These are phyloP conservation scores for Penicillium robsamsonii DNA, from an alignment of 495 filamentous ascomycete species.

Conservation along the genomic window DNA sequence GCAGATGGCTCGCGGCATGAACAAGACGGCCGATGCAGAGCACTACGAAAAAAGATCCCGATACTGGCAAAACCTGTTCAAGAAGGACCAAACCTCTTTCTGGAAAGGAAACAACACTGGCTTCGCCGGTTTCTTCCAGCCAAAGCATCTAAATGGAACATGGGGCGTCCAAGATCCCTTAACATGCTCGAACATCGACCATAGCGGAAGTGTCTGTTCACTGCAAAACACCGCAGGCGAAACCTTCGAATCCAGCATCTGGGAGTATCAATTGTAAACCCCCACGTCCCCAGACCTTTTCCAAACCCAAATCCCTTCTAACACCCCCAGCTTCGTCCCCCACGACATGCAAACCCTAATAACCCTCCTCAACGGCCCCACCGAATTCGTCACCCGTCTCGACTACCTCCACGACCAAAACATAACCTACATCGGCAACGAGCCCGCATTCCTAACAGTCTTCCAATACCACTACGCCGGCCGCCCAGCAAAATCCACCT, in stretches of 20 bases:
- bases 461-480: constrained; percentile 75
- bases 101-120: constrained; percentile 42
- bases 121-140: constrained; percentile 68
- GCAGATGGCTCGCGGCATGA: constrained; percentile 53
- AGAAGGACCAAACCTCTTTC: constrained; percentile 49
- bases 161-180: constrained; percentile 61
- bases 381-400: constrained; percentile 59
- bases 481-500: constrained; percentile 55
- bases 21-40: constrained; percentile 51
- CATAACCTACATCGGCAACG: constrained; percentile 65
- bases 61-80: constrained; percentile 72
- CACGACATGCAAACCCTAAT: constrained; percentile 71
- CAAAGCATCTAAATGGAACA: constrained; percentile 54
- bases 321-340: constrained; percentile 54
- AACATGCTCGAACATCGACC: constrained; percentile 44
- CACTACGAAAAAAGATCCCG: constrained; percentile 60
- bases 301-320: neutral
- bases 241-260: constrained; percentile 67
- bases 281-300: no score
- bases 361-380: constrained; percentile 54
- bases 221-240: constrained; percentile 53
- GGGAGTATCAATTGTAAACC: constrained; percentile 67
- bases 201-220: constrained; percentile 56
- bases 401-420: constrained; percentile 58
- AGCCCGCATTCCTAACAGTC: constrained; percentile 66